These are phyloP conservation scores for Xenoacremonium recifei DNA, from an alignment of 2,329 filamentous ascomycete species.

Conservation along the genomic window DNA sequence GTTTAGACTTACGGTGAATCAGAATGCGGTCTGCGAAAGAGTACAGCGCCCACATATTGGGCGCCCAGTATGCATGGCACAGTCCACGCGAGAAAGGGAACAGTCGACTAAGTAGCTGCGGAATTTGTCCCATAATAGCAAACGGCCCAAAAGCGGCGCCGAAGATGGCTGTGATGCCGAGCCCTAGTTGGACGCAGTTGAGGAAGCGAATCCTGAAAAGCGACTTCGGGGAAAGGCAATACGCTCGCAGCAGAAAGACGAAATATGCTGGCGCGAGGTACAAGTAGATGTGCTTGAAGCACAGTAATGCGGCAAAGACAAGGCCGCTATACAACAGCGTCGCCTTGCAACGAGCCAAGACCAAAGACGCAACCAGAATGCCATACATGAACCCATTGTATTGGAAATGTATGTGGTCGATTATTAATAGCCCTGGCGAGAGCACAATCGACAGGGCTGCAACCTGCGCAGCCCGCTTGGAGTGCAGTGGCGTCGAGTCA, in stretches of 20 bases:
- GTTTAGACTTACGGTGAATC: constrained; percentile 65
- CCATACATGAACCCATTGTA: constrained; percentile 98
- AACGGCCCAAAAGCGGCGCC: constrained; percentile 89
- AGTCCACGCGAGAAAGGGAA: constrained; percentile 94
- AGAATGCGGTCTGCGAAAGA: constrained; percentile 84
- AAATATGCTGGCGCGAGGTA: constrained; percentile 97
- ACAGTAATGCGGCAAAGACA: constrained; percentile 80
- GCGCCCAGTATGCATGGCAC: constrained; percentile 98
- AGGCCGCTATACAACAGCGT: constrained; percentile 77
- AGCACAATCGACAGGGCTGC: constrained; percentile 86
- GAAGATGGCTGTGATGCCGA: constrained; percentile 69
- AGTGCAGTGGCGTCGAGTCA: constrained; percentile 61
- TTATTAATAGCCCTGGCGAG: constrained; percentile 90
- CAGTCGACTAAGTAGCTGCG: constrained; percentile 77
- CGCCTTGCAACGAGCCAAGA: constrained; percentile 73
- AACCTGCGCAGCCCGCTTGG: constrained; percentile 78
- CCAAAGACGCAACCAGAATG: constrained; percentile 80
- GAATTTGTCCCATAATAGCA: constrained; percentile 73
- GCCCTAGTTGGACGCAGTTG: constrained; percentile 82
- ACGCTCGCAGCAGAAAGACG: constrained; percentile 83
- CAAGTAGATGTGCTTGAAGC: constrained; percentile 97
- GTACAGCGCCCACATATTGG: constrained; percentile 96
- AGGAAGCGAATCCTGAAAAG: constrained; percentile 72
- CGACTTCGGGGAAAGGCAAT: constrained; percentile 79
- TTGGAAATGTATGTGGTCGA: constrained; percentile 98